Evolutionary conservation across 2,329 filamentous ascomycete genomes (phyloP).

Genomic region (Ophiostoma ulmi): DNA sequence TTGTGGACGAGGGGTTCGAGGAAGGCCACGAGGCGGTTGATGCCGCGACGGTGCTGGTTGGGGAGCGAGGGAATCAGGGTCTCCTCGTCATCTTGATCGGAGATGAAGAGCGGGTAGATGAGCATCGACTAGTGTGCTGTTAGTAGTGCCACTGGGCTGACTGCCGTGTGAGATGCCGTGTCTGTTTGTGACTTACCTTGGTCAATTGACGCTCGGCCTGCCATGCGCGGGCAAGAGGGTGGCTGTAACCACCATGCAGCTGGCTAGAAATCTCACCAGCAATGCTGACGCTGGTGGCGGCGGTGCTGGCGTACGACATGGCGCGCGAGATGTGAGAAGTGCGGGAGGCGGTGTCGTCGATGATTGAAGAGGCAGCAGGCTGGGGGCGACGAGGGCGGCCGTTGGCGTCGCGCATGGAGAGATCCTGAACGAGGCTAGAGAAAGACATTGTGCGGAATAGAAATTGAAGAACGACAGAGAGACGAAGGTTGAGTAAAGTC

Average conservation of each 20-base stretch:
- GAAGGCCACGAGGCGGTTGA: constrained; percentile 81
- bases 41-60: constrained; percentile 78
- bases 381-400: constrained; percentile 44
- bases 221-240: constrained; percentile 74
- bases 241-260: constrained; percentile 75
- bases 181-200: constrained; percentile 54
- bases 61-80: constrained; percentile 84
- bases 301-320: constrained; percentile 62
- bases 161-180: not conserved
- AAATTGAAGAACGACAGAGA: not conserved
- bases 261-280: constrained; percentile 74
- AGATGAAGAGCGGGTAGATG: constrained; percentile 95
- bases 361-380: constrained; percentile 50
- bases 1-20: constrained; percentile 82
- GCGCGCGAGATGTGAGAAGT: constrained; percentile 58
- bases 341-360: constrained; percentile 56
- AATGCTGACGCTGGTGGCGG: constrained; percentile 64
- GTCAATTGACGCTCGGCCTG: constrained; percentile 80
- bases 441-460: constrained; percentile 52
- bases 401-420: constrained; percentile 53
- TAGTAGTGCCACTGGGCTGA: not conserved
- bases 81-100: constrained; percentile 90
- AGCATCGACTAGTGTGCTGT: constrained; percentile 72
- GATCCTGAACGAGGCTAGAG: constrained; percentile 61
- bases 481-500: not conserved